These are phyloP conservation scores for Spathaspora gorwiae DNA, from an alignment of 805 yeast species.

Conservation along the genomic window DNA sequence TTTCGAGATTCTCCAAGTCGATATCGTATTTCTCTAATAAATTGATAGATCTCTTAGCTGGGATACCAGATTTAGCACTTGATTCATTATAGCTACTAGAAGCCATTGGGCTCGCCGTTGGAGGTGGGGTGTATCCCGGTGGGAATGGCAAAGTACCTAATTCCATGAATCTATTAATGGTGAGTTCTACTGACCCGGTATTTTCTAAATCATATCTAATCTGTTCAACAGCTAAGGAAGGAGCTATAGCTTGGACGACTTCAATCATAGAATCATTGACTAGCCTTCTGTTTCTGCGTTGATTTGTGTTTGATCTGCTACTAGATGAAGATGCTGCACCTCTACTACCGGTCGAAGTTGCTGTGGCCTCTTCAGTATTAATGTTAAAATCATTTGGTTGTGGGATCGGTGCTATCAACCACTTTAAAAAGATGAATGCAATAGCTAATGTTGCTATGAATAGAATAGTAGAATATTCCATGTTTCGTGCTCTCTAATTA, in stretches of 20 bases:
- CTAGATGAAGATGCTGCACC: background rate
- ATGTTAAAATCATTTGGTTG: slow-evolving; percentile 18
- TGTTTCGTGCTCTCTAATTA: slow-evolving; percentile 9
- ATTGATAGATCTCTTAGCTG: slow-evolving; percentile 9
- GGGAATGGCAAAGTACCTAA: slow-evolving; percentile 60
- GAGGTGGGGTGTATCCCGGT: slow-evolving; percentile 24
- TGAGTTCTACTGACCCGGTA: slow-evolving; percentile 76
- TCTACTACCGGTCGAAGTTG: slow-evolving; percentile 1
- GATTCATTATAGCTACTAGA: background rate
- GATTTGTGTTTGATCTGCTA: background rate
- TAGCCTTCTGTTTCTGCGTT: slow-evolving; percentile 30
- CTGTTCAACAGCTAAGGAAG: slow-evolving; percentile 62
- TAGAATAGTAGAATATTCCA: slow-evolving; percentile 54
- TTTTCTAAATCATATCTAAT: slow-evolving; percentile 68
- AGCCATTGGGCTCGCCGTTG: slow-evolving; percentile 15
- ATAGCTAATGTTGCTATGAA: slow-evolving; percentile 45
- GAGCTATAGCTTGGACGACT: slow-evolving; percentile 79
- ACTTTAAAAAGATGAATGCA: slow-evolving; percentile 58
- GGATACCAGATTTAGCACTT: background rate
- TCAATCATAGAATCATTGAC: slow-evolving; percentile 76
- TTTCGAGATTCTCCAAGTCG: slow-evolving; percentile 15
- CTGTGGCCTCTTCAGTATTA: background rate
- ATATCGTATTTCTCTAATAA: slow-evolving; percentile 43
- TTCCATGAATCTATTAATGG: slow-evolving; percentile 67
- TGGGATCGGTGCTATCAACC: slow-evolving; percentile 61